These are phyloP conservation scores for Crithidia acanthocephali DNA, from an alignment of 208 protist genomes.

Conservation along the genomic window DNA sequence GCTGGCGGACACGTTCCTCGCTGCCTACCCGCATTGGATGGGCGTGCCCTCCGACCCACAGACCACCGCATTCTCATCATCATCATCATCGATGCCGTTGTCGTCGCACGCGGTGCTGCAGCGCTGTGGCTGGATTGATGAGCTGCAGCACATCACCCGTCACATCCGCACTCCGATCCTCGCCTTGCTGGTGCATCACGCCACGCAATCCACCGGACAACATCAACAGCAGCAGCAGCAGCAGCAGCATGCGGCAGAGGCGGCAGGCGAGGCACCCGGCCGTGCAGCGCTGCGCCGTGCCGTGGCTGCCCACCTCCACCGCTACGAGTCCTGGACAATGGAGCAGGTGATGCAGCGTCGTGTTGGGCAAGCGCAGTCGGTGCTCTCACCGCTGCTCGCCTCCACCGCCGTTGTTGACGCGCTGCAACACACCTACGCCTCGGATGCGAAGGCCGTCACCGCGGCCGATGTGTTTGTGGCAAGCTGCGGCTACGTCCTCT, in stretches of 20 bases:
- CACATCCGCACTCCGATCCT: slow-evolving; percentile 52
- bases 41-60: slow-evolving; percentile 22
- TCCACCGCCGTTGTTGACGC: slow-evolving; percentile 31
- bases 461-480: slow-evolving; percentile 65
- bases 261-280: background rate
- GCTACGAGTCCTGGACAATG: slow-evolving; percentile 41
- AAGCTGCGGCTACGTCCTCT: slow-evolving; percentile 70
- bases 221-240: background rate
- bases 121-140: slow-evolving; percentile 39
- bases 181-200: slow-evolving; percentile 39
- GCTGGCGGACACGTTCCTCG: slow-evolving; percentile 29
- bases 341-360: slow-evolving; percentile 29
- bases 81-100: background rate
- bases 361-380: slow-evolving; percentile 22
- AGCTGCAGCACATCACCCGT: slow-evolving; percentile 45
- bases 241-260: background rate
- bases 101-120: slow-evolving; percentile 1
- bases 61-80: background rate
- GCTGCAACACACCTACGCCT: slow-evolving; percentile 34
- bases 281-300: slow-evolving; percentile 31
- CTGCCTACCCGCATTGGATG: slow-evolving; percentile 37
- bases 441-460: slow-evolving; percentile 43
- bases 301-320: slow-evolving; percentile 41
- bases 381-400: slow-evolving; percentile 28
- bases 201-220: slow-evolving; percentile 6